Conservation (phyloP, 257 asterid genomes). For the Voacanga thouarsii region DNA sequence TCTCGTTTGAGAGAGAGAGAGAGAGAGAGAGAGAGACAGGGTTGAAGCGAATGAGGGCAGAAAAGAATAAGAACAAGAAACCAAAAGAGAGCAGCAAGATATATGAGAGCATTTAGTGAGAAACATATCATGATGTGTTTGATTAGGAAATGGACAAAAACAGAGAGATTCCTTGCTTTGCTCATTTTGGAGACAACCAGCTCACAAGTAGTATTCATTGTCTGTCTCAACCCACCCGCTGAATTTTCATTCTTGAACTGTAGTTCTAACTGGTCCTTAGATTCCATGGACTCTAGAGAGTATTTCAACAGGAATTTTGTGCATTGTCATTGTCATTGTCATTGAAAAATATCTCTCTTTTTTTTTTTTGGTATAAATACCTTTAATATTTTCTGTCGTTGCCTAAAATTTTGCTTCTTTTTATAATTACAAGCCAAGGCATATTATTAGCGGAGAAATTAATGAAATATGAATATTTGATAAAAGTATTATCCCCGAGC, state of each 20-base stretch:
- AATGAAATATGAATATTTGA: too few species aligned
- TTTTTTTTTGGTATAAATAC: background rate
- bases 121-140: background rate
- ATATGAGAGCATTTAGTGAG: background rate
- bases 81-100: background rate
- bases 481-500: too few species aligned
- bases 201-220: background rate
- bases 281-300: background rate
- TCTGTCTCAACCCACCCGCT: background rate
- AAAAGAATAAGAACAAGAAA: background rate
- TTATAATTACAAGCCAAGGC: too few species aligned
- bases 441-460: too few species aligned
- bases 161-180: slow-evolving; percentile 2
- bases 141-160: background rate
- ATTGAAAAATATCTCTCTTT: background rate
- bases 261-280: background rate
- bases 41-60: too few species aligned
- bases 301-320: background rate
- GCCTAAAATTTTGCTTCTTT: too few species aligned
- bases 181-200: background rate
- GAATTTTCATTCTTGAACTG: background rate
- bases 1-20: too few species aligned
- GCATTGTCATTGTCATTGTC: slow-evolving; percentile 5
- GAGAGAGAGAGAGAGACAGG: too few species aligned
- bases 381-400: too few species aligned